Percentiles rank a stretch among this genome's conserved stretches.
These are phyloP conservation scores for Mucor lusitanicus DNA, from an alignment of 371 early-diverging fungal species.

Conservation along the genomic window DNA sequence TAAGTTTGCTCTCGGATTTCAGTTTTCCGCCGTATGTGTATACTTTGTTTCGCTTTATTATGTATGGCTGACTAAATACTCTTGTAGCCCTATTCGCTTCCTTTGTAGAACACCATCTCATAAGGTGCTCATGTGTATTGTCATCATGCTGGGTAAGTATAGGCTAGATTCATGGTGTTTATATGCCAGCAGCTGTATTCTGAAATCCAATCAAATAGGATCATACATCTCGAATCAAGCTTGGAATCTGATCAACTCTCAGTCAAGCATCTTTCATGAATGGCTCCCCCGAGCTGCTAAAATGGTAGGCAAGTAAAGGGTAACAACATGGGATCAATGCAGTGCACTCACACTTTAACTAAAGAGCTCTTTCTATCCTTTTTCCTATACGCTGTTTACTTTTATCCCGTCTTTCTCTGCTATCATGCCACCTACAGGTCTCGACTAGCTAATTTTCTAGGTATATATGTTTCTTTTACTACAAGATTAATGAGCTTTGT, in stretches of 20 bases:
- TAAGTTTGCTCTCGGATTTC: conserved; percentile 29
- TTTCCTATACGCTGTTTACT: conserved; percentile 52
- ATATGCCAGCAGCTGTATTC: neutral
- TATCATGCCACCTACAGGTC: conserved; percentile 47
- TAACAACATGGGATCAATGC: neutral
- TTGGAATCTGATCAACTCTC: conserved; percentile 50
- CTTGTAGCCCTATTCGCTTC: conserved; percentile 42
- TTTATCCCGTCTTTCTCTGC: conserved; percentile 52
- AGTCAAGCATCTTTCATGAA: conserved; percentile 44
- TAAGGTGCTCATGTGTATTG: conserved; percentile 41
- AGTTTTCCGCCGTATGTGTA: conserved; percentile 43
- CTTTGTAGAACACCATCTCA: conserved; percentile 48
- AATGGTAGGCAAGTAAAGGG: conserved; percentile 35
- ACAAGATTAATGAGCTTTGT: too few relatives aligned
- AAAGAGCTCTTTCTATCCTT: conserved; percentile 51
- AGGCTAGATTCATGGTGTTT: too few relatives aligned
- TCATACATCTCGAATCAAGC: conserved; percentile 53
- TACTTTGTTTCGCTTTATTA: neutral
- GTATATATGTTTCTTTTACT: conserved; percentile 10
- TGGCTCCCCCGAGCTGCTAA: conserved; percentile 50
- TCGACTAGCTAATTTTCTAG: conserved; percentile 39
- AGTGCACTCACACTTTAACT: neutral
- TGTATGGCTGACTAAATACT: neutral
- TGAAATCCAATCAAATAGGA: conserved; percentile 19
- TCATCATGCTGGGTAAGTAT: conserved; percentile 45